Percentiles rank a stretch among this genome's conserved stretches.
These are phyloP conservation scores for Dillenia turbinata DNA, from an alignment of 164 flowering plant species.

Conservation along the genomic window DNA sequence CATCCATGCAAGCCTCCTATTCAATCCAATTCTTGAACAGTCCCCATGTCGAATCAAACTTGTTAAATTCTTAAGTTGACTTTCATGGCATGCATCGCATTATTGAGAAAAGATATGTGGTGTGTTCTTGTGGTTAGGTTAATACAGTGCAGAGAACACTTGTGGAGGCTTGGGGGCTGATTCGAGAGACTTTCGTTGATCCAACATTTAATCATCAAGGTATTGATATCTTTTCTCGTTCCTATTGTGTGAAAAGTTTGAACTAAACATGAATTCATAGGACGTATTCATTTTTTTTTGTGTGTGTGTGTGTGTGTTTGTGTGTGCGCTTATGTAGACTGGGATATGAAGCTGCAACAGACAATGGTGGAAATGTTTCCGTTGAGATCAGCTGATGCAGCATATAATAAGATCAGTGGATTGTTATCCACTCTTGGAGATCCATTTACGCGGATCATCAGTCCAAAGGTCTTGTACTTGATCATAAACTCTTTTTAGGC, in stretches of 20 bases:
- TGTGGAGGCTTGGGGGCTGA: conserved; percentile 96
- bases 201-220: conserved; percentile 98
- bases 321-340: conserved; percentile 42
- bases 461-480: conserved; percentile 74
- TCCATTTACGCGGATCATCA: conserved; percentile 90
- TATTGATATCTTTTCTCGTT: conserved; percentile 8
- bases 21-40: no score
- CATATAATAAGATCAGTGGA: conserved; percentile 78
- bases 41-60: no score
- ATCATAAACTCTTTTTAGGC: background rate
- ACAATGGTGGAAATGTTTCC: conserved; percentile 99
- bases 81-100: no score
- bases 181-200: conserved; percentile 85
- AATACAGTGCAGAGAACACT: conserved; percentile 93
- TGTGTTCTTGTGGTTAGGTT: conserved; percentile 39
- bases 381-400: conserved; percentile 85
- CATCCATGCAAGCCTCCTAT: no score
- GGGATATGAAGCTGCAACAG: conserved; percentile 92
- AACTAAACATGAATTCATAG: conserved; percentile 1
- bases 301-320: background rate
- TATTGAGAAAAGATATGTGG: background rate
- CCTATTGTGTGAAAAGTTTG: background rate
- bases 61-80: no score
- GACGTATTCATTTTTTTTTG: background rate
- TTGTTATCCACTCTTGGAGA: conserved; percentile 96